These are phyloP conservation scores for Rhynchospora pubera DNA, from an alignment of 176 grass and related monocot genomes.

Conservation along the genomic window DNA sequence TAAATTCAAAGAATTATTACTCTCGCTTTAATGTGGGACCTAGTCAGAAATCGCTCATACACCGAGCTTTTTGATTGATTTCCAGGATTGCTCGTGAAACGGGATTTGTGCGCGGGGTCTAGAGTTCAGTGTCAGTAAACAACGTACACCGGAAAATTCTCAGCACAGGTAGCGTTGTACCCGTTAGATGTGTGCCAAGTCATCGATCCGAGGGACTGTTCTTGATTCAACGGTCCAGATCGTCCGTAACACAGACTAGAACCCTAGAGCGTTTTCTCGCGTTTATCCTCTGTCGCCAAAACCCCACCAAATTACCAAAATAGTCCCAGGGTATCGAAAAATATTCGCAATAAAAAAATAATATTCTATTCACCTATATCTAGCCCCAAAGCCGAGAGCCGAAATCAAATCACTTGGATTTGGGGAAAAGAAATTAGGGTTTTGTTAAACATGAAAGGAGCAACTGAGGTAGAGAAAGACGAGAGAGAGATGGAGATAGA, in stretches of 20 bases:
- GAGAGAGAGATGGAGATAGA: slow-evolving; percentile 13
- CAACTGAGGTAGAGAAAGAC: neutral
- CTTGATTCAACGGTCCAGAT: neutral
- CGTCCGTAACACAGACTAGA: neutral
- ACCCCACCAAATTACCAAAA: neutral
- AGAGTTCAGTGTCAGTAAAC: neutral
- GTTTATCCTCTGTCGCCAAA: neutral
- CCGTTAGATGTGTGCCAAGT: neutral
- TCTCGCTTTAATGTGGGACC: neutral
- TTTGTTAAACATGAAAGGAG: neutral
- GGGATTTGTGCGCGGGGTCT: neutral
- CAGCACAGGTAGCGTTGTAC: neutral
- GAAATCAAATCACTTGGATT: neutral
- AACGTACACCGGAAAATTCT: neutral
- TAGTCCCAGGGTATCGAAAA: neutral
- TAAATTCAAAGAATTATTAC: neutral
- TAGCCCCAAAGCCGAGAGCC: slow-evolving; percentile 1
- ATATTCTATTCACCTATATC: slow-evolving; percentile 2
- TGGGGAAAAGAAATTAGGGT: neutral
- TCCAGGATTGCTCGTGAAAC: neutral
- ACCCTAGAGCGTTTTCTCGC: neutral
- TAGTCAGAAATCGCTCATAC: neutral
- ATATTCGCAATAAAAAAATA: neutral
- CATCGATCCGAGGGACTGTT: slow-evolving; percentile 11
- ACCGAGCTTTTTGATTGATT: neutral